Conservation (phyloP, 2,329 filamentous ascomycete genomes). For the Aureobasidium sp. region DNA sequence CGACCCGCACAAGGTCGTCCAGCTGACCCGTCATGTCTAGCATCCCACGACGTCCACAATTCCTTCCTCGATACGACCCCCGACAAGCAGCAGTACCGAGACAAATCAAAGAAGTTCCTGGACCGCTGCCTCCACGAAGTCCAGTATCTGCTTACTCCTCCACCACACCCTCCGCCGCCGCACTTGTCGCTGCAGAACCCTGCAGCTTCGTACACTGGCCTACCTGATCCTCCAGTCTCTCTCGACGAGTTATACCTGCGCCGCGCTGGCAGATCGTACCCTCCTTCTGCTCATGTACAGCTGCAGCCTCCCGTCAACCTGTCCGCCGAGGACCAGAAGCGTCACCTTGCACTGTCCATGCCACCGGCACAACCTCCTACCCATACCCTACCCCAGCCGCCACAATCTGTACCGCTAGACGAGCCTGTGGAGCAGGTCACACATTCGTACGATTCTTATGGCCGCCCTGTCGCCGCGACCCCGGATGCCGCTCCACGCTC, state of each 20-base stretch:
- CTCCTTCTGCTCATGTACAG: slow-evolving; percentile 22
- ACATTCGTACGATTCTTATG: slow-evolving; percentile 53
- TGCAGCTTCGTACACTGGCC: slow-evolving; percentile 24
- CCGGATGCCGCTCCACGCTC: slow-evolving; percentile 36
- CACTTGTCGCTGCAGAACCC: slow-evolving; percentile 32
- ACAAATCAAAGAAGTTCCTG: slow-evolving; percentile 57
- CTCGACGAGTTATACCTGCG: slow-evolving; percentile 55
- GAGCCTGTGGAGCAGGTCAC: slow-evolving; percentile 53
- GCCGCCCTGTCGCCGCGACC: slow-evolving; percentile 42
- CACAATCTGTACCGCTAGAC: slow-evolving; percentile 36
- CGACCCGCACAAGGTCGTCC: neutral
- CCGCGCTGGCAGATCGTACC: slow-evolving; percentile 46
- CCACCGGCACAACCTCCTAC: slow-evolving; percentile 28
- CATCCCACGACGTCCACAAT: slow-evolving; percentile 40
- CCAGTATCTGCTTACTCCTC: slow-evolving; percentile 60
- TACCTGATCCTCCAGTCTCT: slow-evolving; percentile 47
- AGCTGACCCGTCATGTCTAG: slow-evolving; percentile 28
- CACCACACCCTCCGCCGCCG: slow-evolving; percentile 53
- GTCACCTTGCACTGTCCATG: slow-evolving; percentile 39
- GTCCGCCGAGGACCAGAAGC: slow-evolving; percentile 53
- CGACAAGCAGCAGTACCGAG: slow-evolving; percentile 53
- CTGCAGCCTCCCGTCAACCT: slow-evolving; percentile 22
- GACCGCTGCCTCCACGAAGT: slow-evolving; percentile 62
- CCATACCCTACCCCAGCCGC: slow-evolving; percentile 22
- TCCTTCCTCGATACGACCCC: slow-evolving; percentile 46